Evolutionary conservation across 768 basidiomycete genomes (phyloP), one percentile per base, ranked within the genome.

Genomic region (Xanthoconium stramineum): DNA sequence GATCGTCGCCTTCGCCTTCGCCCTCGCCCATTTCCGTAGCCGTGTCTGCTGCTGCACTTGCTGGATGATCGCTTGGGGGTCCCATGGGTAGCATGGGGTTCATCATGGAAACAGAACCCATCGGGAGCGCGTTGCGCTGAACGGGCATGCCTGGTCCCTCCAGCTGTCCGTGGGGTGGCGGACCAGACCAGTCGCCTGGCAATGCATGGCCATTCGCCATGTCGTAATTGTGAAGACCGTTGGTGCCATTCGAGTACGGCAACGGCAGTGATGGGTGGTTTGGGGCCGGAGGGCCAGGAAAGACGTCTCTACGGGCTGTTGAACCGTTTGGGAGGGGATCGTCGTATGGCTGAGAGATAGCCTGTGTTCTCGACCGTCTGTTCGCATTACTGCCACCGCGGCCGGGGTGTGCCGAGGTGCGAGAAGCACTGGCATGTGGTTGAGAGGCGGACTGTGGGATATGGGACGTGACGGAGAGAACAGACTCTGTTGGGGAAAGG

Each of bases 121-220:
- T 66, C 10, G 71, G 57, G 38, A 70, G 61, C 5, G 74, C 51
- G 43, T 71, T 78, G 42, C 86, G 75, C 40, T 81, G 76, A 7
- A 88, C 80, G 13, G 89, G 88, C 84, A 91, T 86, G 1, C 89
- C 89, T 11, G 89, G 89, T 4, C 89, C 89, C 62, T 89, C 87
- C 30, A 90, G 75, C 56, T 83, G 83, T 28, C 81, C 76, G 33
- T 72, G 82, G 6, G 80, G 74, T 58, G 53, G 76, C 12, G 79
- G 78, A 19, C 76, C 75, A 40, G 70, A 72, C 83, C 83, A 84
- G 57, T 83, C 82, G 46, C 56, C 69, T 12, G 65, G 49, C 29
- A 78, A 71, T 13, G 75, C 60, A 55, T 68, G 68, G 30, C 74
- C 59, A 11, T 72, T 65, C 37, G 71, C 37, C 10, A 75, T 67